Evolutionary conservation across 345 rosid genomes (phyloP).

Genomic region (Populus deltoides): DNA sequence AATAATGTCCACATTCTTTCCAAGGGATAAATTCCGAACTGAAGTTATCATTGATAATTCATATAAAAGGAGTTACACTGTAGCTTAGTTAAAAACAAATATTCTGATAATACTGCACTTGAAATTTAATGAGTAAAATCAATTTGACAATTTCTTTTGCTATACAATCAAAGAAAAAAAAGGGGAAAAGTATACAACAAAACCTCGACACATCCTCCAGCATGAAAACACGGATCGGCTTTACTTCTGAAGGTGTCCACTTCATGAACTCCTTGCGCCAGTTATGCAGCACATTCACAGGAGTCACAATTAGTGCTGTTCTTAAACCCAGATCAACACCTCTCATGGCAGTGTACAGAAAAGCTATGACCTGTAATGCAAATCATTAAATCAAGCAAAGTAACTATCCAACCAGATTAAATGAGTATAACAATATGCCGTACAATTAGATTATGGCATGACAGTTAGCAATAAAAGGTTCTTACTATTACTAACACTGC

Average conservation of each 20-base stretch:
- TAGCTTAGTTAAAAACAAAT: not conserved
- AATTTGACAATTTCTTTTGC: not conserved
- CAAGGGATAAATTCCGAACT: not conserved
- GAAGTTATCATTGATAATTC: not conserved
- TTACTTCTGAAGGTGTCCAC: slow-evolving; percentile 92
- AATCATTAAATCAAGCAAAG: slow-evolving; percentile 20
- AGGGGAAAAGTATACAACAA: not conserved
- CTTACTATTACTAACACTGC: not conserved
- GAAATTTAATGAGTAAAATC: not conserved
- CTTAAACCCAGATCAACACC: slow-evolving; percentile 80
- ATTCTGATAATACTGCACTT: not conserved
- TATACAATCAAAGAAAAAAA: not conserved
- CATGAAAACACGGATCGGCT: slow-evolving; percentile 87
- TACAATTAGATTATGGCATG: not conserved
- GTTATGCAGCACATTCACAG: slow-evolving; percentile 98
- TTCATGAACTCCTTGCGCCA: slow-evolving; percentile 92
- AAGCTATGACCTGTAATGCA: slow-evolving; percentile 88
- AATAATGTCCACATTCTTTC: too few species aligned
- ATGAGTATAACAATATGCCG: not conserved
- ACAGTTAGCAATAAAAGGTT: not conserved
- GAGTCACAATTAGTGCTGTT: slow-evolving; percentile 89
- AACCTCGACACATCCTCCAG: slow-evolving; percentile 95
- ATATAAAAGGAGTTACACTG: not conserved
- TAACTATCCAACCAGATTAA: not conserved
- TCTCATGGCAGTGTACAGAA: slow-evolving; percentile 94